phyloP scores from a whole-genome alignment of 108 stramenopile species.

The Cyclotella choctawhatcheeana region DNA sequence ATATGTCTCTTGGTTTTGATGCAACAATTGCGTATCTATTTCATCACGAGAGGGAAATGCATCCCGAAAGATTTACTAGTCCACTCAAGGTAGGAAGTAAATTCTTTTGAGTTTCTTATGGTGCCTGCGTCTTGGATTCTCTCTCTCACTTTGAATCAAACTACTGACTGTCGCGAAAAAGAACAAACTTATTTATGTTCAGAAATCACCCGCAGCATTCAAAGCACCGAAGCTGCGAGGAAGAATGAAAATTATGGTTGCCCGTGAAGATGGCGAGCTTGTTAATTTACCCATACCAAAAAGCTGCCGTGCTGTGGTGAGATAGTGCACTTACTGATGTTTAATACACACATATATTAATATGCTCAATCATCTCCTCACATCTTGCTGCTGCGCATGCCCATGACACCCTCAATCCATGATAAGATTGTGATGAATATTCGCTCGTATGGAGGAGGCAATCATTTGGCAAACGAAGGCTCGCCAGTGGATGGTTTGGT shows the following conservation, averaged over 20 bases:
- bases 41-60: conserved; percentile 56
- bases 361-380: no score
- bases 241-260: conserved; percentile 44
- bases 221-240: conserved; percentile 46
- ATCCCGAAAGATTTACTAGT: conserved; percentile 71
- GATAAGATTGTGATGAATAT: conserved; percentile 54
- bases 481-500: conserved; percentile 52
- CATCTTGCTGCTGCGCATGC: no score
- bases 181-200: conserved; percentile 68
- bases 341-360: no score
- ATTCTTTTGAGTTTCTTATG: no score
- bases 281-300: conserved; percentile 46
- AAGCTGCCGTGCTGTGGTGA: conserved; percentile 46
- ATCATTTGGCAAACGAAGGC: conserved; percentile 44
- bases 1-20: conserved; percentile 77
- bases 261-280: conserved; percentile 38
- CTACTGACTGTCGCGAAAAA: no score
- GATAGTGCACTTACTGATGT: background rate
- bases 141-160: no score
- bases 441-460: conserved; percentile 58
- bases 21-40: conserved; percentile 64
- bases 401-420: background rate
- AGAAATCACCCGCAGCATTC: conserved; percentile 46
- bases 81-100: conserved; percentile 9
- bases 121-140: no score